Base-by-base conservation (phyloP, 2,329 filamentous ascomycete species). In the Rosellinia necatrix region DNA sequence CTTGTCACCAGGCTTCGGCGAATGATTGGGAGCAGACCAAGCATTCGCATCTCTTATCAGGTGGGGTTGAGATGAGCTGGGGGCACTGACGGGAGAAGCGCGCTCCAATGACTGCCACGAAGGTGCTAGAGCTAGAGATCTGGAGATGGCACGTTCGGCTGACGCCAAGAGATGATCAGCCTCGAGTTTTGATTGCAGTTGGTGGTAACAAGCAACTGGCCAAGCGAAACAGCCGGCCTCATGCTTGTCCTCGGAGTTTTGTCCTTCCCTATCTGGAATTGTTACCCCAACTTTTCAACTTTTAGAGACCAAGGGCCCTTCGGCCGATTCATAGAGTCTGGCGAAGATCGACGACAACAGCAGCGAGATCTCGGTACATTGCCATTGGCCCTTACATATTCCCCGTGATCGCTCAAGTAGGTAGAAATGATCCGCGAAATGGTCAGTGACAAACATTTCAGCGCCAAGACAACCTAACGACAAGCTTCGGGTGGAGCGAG, bases 111-210 rank as follows among this genome's bases (percentile, higher is more conserved):
- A 17, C 48, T 19, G 15, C 40, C 42, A 25, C 42, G 22, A 50
- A 50, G 38, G 27, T 25, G 30, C 24, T 38, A 56, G 46, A 40
- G 38, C 56, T 44, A 61, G 58, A 59, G 59, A 60, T 63, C 40
- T 56, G 46, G 40, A 25, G 49, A 49, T 48, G 48, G 34, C 32
- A 15, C 22, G 35, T 21, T 58, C 44, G 38, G 49, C 54, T 56
- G 54, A 47, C 30, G 61, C 63, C 63, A 64, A 63, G 63, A 30
- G 29, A 58, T 49, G 55, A 61, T 61, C 61, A 65, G 62, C 60
- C 62, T 61, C 47, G 53, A 60, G 35, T 25, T 56, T 51, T 51
- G 24, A 56, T 56, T 56, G 38, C 48, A 46, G 53, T 49, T 32
- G 29, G 42, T 12, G 40, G 43, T 35, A 35, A 51, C 46, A 43